Base-by-base conservation (phyloP, 768 basidiomycete species). In the Favolaschia claudopus region DNA sequence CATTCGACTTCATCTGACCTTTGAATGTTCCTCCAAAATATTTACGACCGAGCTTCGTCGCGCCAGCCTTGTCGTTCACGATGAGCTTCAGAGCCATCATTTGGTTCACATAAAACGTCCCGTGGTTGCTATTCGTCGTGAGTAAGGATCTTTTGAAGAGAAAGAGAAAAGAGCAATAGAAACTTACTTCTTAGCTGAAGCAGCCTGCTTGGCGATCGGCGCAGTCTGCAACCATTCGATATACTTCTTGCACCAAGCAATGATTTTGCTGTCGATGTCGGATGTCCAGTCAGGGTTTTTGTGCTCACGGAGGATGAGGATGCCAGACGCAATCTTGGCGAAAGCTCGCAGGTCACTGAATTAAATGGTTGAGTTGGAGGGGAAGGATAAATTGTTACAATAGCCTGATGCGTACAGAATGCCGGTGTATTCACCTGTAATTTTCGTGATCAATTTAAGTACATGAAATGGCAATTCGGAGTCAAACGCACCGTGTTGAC, bases 21-120 rank as follows among this genome's bases (percentile, higher is more conserved):
- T 76, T 69, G 66, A 79, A 91, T 39, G 79, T 76, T 2, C 68
- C 74, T 12, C 70, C 69, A 69, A 89, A 89, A 66, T 83, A 89
- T 0, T 72, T 75, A 25, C 80, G 68, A 0, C 84, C 77, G 17
- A 79, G 76, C 22, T 74, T 68, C 42, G 72, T 71, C 5, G 88
- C 88, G 15, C 84, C 86, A 13, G 69, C 59, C 3, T 67, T 71
- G 67, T 89, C 82, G 36, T 80, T 79, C 25, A 82, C 75, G 15
- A 89, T 67, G 27, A 89, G 69, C 62, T 87, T 83, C 44, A 88
- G 70, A 0, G 86, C 78, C 1, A 84, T 82, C 2, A 86, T 74
- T 66, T 91, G 88, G 64, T 82, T 85, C 67, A 78, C 83, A 68
- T 82, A 89, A 69, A 84, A 89, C 0, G 84, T 77, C 29, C 86